Evolutionary conservation across 1,139 yeast species (phyloP), one percentile per base, ranked within the genome.

Genomic region (Saccharomyces hybrid): DNA sequence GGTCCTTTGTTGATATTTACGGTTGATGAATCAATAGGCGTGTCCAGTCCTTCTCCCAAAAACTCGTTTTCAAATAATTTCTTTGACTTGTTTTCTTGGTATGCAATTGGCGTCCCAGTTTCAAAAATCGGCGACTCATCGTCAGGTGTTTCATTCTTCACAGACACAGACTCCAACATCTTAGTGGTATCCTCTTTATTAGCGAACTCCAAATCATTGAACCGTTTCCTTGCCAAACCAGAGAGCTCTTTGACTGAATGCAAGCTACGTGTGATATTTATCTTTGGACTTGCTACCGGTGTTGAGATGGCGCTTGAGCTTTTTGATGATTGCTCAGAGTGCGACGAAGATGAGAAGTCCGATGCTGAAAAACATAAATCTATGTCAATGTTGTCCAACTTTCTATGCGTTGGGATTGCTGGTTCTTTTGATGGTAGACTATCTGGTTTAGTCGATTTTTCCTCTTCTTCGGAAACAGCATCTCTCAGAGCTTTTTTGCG

Each of bases 241-340:
- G 44, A 30, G 2, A 32, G 11, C 14, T 34, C 51, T 5, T 23
- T 9, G 20, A 7, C n/a, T 4, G 34, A 7, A 38, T 20, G 44
- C 13, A 38, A 16, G 25, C 44, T 38, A 13, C 25, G 44, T 38
- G 44, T 38, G 44, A 16, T 2, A 20, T 38, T 48, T 27, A 51
- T 52, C 25, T 52, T 52, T 2, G 57, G 59, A 16, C 57, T 58
- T 3, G 56, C 50, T 13, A 58, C 47, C 8, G 60, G 62, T 0
- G 60, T 58, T 2, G 61, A 57, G 1, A 54, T 51, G 8, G 34
- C 48, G 28, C 56, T 55, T 8, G 53, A 50, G 13, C 13, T n/a
- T 3, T 47, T 16, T 8, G 50, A 41, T 27, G 52, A 52, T n/a
- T 49, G 48, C 9, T 49, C 32, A 8, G 52, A 52, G 2, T 38